These are phyloP conservation scores for Kondoa malvinella DNA, from an alignment of 768 basidiomycete species.

Conservation along the genomic window DNA sequence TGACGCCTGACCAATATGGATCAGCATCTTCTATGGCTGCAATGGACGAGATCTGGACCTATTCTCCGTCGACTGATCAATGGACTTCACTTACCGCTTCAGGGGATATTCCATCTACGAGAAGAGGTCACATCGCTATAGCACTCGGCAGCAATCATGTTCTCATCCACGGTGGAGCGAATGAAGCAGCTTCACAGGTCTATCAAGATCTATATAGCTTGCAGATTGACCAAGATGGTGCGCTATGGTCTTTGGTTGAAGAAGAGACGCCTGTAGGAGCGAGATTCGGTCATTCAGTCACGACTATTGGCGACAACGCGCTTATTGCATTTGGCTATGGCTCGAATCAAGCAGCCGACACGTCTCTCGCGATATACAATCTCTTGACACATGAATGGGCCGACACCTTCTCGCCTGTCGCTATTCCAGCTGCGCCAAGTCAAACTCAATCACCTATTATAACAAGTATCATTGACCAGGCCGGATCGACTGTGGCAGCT, in stretches of 20 bases:
- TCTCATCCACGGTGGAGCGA: constrained; percentile 2
- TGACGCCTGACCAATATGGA: background rate
- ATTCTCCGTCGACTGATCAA: background rate
- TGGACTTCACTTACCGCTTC: background rate
- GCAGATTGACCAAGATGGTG: background rate
- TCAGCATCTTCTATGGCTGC: background rate
- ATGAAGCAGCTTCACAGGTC: background rate
- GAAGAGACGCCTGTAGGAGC: background rate
- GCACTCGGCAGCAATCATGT: background rate
- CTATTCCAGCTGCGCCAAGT: too few species aligned
- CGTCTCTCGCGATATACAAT: background rate
- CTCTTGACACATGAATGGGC: background rate
- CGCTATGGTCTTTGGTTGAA: background rate
- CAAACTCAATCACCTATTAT: too few species aligned
- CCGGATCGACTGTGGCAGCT: too few species aligned
- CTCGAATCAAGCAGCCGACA: background rate
- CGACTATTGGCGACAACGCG: too few species aligned
- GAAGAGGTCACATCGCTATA: background rate
- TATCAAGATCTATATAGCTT: background rate
- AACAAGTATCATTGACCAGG: too few species aligned
- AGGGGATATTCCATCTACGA: background rate
- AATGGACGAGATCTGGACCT: background rate
- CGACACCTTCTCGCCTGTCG: background rate
- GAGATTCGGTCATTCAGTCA: background rate
- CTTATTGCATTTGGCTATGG: background rate